Conservation (phyloP, 805 yeast genomes). For the Schizosaccharomyces cryophilus region DNA sequence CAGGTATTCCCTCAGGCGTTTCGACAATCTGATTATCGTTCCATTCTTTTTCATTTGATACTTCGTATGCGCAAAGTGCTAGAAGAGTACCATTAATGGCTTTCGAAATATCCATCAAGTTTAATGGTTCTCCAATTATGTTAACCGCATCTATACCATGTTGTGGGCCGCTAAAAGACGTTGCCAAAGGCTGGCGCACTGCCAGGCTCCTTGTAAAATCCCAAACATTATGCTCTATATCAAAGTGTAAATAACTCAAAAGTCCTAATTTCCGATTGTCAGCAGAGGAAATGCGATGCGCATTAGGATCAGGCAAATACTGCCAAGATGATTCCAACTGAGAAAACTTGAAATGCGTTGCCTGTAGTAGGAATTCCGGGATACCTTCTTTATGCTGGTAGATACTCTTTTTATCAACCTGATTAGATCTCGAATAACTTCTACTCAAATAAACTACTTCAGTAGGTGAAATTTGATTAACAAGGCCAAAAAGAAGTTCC, state of each 20-base stretch:
- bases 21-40: background rate
- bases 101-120: slow-evolving; percentile 10
- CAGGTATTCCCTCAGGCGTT: background rate
- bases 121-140: slow-evolving; percentile 8
- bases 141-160: slow-evolving; percentile 12
- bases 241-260: slow-evolving; percentile 12
- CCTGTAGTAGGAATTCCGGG: background rate
- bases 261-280: background rate
- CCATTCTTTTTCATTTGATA: background rate
- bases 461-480: slow-evolving; percentile 24
- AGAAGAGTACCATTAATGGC: slow-evolving; percentile 16
- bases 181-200: slow-evolving; percentile 12
- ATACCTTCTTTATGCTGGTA: background rate
- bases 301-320: background rate
- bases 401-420: slow-evolving; percentile 3
- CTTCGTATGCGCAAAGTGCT: slow-evolving; percentile 9
- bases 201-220: slow-evolving; percentile 14
- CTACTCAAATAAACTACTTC: slow-evolving; percentile 29
- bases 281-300: background rate
- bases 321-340: background rate
- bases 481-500: slow-evolving; percentile 28
- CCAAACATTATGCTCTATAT: slow-evolving; percentile 4
- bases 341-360: background rate
- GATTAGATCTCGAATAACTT: slow-evolving; percentile 10
- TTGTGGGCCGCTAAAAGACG: slow-evolving; percentile 7